Percentiles rank a stretch among this genome's conserved stretches.
These are phyloP conservation scores for Globisporangium alternatum DNA, from an alignment of 352 stramenopile species.

Conservation along the genomic window DNA sequence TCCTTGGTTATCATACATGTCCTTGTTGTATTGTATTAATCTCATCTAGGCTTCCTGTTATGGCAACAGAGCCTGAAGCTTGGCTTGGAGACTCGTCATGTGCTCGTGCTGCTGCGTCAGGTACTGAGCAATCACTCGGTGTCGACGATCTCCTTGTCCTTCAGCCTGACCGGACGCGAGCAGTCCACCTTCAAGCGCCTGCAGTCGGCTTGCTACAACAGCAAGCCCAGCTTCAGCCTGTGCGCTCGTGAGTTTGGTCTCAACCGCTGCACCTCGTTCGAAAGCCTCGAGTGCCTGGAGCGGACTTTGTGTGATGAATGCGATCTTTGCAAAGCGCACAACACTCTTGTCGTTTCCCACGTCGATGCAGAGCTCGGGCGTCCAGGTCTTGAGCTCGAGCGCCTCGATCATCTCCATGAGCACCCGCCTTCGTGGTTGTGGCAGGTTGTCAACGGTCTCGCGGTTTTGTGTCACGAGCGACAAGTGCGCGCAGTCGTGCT, in stretches of 20 bases:
- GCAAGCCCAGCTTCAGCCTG: background rate
- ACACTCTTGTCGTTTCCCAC: slow-evolving; percentile 6
- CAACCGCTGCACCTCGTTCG: background rate
- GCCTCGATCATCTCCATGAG: slow-evolving; percentile 24
- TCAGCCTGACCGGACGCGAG: background rate
- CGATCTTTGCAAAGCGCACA: slow-evolving; percentile 25
- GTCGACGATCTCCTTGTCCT: slow-evolving; percentile 3
- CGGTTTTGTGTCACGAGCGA: slow-evolving; percentile 26
- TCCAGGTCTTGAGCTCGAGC: slow-evolving; percentile 32
- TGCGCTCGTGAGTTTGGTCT: background rate
- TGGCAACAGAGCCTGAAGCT: background rate
- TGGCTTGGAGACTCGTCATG: background rate
- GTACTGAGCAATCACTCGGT: slow-evolving; percentile 21
- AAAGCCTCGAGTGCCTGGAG: slow-evolving; percentile 12
- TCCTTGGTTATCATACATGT: background rate
- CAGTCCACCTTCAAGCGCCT: slow-evolving; percentile 7
- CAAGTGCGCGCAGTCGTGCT: slow-evolving; percentile 81
- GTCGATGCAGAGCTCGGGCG: slow-evolving; percentile 37
- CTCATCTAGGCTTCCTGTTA: background rate
- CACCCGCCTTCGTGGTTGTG: slow-evolving; percentile 7
- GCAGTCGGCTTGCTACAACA: slow-evolving; percentile 3
- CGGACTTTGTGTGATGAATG: slow-evolving; percentile 22
- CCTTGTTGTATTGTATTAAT: background rate
- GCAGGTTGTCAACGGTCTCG: slow-evolving; percentile 9
- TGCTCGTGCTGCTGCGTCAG: slow-evolving; percentile 26